phyloP scores from a whole-genome alignment of 164 flowering plant species.

The Protea cynaroides region DNA sequence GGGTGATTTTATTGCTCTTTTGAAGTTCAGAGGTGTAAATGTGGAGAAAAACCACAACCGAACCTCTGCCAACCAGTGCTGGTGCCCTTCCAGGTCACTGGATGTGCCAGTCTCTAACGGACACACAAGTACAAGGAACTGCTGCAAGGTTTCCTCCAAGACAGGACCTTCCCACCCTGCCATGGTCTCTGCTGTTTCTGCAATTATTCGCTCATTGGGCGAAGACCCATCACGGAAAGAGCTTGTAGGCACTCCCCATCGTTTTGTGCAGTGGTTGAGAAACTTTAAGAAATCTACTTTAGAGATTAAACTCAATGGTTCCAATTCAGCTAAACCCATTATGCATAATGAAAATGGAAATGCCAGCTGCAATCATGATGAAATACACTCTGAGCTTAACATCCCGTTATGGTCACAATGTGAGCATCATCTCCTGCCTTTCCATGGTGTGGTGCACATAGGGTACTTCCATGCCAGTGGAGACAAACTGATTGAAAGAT shows the following conservation, averaged over 20 bases:
- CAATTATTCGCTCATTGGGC: conserved; percentile 64
- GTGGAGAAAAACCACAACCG: conserved; percentile 17
- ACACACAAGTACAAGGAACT: conserved; percentile 12
- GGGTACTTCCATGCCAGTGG: conserved; percentile 51
- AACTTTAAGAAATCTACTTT: conserved; percentile 51
- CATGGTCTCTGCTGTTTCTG: conserved; percentile 59
- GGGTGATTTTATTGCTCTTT: conserved; percentile 64
- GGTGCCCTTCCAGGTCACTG: conserved; percentile 63
- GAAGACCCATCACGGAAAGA: conserved; percentile 81
- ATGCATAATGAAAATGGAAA: conserved; percentile 13
- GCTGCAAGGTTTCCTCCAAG: conserved; percentile 19
- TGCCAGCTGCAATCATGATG: conserved; percentile 13
- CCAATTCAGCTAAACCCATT: conserved; percentile 16
- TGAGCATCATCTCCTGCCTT: conserved; percentile 96
- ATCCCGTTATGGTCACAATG: conserved; percentile 85
- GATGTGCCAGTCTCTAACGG: conserved; percentile 22
- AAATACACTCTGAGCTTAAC: conserved; percentile 52
- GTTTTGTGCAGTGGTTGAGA: conserved; percentile 79
- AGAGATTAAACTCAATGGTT: conserved; percentile 56
- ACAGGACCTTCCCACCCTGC: conserved; percentile 24
- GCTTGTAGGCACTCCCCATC: conserved; percentile 68
- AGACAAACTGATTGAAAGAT: conserved; percentile 29
- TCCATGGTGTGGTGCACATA: conserved; percentile 83
- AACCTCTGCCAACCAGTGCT: conserved; percentile 21
- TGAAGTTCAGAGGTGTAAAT: conserved; percentile 54